A percentile compares a stretch with the other conserved stretches of the same genome.
Conservation (phyloP, 257 asterid species). For the Solanum habrochaites region DNA sequence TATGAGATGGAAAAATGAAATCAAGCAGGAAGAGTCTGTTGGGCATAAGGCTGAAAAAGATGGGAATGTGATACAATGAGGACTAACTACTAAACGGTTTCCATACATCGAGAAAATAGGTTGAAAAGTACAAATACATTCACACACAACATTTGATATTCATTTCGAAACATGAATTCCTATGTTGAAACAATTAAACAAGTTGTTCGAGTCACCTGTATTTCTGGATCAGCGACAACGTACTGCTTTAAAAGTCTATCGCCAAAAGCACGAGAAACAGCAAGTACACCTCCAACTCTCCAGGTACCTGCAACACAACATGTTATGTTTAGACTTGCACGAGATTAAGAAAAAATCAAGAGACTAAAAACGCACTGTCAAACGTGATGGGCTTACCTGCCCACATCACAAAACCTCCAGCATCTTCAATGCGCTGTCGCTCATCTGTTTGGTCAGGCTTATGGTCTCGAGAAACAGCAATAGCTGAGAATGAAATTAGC, state of each 20-base stretch:
- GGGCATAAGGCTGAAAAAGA: not conserved
- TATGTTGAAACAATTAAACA: not conserved
- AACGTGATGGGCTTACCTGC: conserved; percentile 44
- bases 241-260: conserved; percentile 80
- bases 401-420: conserved; percentile 99
- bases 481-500: conserved; percentile 34
- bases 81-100: not conserved
- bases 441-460: conserved; percentile 95
- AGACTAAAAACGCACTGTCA: not conserved
- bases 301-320: conserved; percentile 59
- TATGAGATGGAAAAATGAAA: not conserved
- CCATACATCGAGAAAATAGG: not conserved
- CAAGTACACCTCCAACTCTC: conserved; percentile 99
- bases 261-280: conserved; percentile 98
- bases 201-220: conserved; percentile 37
- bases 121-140: not conserved
- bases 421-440: conserved; percentile 89
- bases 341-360: not conserved
- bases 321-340: not conserved
- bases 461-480: conserved; percentile 94
- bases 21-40: not conserved
- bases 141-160: not conserved
- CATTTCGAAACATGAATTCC: not conserved
- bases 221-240: conserved; percentile 96
- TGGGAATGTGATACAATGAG: not conserved